Percentiles rank a stretch among this genome's conserved stretches.
Evolutionary conservation across 75 land plant species (phyloP).

Genomic region (Selaginella tamariscina): DNA sequence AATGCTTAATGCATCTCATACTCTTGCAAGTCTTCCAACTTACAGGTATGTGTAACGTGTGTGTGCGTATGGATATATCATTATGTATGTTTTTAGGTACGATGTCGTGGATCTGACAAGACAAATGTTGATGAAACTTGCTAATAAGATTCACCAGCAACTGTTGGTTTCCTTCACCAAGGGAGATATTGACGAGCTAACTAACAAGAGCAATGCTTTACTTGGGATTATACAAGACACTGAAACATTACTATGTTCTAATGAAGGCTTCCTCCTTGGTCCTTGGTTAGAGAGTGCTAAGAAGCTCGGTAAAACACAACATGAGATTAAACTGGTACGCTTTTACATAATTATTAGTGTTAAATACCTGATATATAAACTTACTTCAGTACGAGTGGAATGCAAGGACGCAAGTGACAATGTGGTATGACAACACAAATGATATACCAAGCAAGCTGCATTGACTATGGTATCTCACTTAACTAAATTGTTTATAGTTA

Average conservation of each 20-base stretch:
- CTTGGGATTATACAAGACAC: slow-evolving; percentile 57
- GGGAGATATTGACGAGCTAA: slow-evolving; percentile 27
- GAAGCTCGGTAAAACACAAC: slow-evolving; percentile 32
- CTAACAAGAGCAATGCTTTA: slow-evolving; percentile 32
- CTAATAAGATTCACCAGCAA: slow-evolving; percentile 59
- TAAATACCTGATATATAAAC: background rate
- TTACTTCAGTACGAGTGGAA: slow-evolving; percentile 87
- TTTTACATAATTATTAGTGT: background rate
- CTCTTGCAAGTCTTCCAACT: slow-evolving; percentile 37
- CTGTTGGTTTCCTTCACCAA: slow-evolving; percentile 35
- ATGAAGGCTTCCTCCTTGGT: slow-evolving; percentile 77
- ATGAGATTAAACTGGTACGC: slow-evolving; percentile 17
- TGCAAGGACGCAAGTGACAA: slow-evolving; percentile 95
- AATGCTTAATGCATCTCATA: slow-evolving; percentile 14
- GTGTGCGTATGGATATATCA: background rate
- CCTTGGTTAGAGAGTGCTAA: slow-evolving; percentile 88
- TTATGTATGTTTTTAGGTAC: slow-evolving; percentile 43
- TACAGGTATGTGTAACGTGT: slow-evolving; percentile 45
- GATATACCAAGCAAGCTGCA: slow-evolving; percentile 72
- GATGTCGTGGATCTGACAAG: slow-evolving; percentile 90
- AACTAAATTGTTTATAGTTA: background rate
- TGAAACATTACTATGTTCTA: slow-evolving; percentile 59
- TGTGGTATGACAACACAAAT: slow-evolving; percentile 83
- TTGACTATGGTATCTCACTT: slow-evolving; percentile 74
- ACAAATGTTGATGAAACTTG: slow-evolving; percentile 68